Percentiles rank a stretch among this genome's conserved stretches.
These are phyloP conservation scores for Microthlaspi erraticum DNA, from an alignment of 345 rosid genomes.

Conservation along the genomic window DNA sequence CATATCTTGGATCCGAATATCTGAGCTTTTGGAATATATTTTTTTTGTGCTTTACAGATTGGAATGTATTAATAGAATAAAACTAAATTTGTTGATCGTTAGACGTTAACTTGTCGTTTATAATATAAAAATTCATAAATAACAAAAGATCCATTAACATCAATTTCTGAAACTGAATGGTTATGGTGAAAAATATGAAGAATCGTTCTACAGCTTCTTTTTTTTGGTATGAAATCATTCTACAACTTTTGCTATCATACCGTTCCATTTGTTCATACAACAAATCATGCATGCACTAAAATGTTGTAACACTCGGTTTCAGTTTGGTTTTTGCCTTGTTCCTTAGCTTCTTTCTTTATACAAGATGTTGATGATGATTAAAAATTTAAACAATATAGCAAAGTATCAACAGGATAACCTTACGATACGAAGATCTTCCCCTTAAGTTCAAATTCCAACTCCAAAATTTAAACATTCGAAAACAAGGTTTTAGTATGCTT, in stretches of 20 bases:
- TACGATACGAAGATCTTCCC: not conserved
- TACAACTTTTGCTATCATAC: not conserved
- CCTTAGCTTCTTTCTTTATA: not conserved
- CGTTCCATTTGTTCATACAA: not conserved
- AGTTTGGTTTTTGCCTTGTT: not conserved
- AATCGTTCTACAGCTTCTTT: not conserved
- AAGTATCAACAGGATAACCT: too few species aligned
- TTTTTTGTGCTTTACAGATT: conserved; percentile 19
- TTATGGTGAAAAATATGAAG: not conserved
- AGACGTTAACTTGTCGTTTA: not conserved
- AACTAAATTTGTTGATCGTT: conserved; percentile 4
- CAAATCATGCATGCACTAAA: not conserved
- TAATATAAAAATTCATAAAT: not conserved
- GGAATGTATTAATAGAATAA: not conserved
- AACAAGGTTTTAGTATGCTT: too few species aligned
- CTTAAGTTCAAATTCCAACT: not conserved
- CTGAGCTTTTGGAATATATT: not conserved
- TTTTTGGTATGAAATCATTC: too few species aligned
- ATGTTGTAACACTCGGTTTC: not conserved
- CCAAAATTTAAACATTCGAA: not conserved
- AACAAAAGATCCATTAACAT: not conserved
- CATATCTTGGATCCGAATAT: conserved; percentile 3
- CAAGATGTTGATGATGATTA: not conserved
- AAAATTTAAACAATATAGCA: not conserved
- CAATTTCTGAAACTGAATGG: not conserved